Conservation (phyloP, 805 yeast genomes). For the Cyberlindnera nakhonratchasimensis region DNA sequence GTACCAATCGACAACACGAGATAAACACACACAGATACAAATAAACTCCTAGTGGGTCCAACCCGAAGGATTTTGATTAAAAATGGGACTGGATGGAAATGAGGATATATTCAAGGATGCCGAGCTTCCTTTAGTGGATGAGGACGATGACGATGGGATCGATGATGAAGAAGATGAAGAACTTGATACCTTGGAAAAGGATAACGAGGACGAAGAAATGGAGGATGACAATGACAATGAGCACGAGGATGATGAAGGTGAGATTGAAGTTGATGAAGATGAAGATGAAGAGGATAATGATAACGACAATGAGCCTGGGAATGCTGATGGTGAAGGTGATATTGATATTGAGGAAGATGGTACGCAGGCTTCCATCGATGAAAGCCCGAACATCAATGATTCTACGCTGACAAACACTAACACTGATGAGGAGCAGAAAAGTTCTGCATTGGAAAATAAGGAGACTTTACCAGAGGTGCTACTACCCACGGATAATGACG, state of each 20-base stretch:
- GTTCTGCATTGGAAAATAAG: neutral
- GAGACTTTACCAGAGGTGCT: neutral
- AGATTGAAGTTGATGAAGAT: slow-evolving; percentile 18
- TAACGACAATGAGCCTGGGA: slow-evolving; percentile 5
- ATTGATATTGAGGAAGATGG: slow-evolving; percentile 2
- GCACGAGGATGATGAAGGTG: slow-evolving; percentile 27
- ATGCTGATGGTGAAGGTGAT: slow-evolving; percentile 6
- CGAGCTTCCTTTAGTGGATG: slow-evolving; percentile 24
- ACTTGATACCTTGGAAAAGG: slow-evolving; percentile 26
- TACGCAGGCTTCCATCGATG: neutral
- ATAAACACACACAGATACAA: no score
- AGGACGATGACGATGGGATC: slow-evolving; percentile 27
- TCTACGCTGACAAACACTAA: neutral
- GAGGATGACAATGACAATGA: slow-evolving; percentile 31
- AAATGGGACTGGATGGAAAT: slow-evolving; percentile 10
- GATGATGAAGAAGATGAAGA: slow-evolving; percentile 29
- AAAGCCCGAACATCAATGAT: neutral
- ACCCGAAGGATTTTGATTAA: no score
- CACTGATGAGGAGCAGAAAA: no score
- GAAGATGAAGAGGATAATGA: slow-evolving; percentile 16
- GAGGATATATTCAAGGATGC: slow-evolving; percentile 27
- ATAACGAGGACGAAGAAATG: slow-evolving; percentile 28
- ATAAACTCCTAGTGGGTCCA: no score
- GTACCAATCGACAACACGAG: no score
- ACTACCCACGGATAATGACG: neutral